phyloP scores from a whole-genome alignment of 148 eudicot genomes.

The Drosera capensis region DNA sequence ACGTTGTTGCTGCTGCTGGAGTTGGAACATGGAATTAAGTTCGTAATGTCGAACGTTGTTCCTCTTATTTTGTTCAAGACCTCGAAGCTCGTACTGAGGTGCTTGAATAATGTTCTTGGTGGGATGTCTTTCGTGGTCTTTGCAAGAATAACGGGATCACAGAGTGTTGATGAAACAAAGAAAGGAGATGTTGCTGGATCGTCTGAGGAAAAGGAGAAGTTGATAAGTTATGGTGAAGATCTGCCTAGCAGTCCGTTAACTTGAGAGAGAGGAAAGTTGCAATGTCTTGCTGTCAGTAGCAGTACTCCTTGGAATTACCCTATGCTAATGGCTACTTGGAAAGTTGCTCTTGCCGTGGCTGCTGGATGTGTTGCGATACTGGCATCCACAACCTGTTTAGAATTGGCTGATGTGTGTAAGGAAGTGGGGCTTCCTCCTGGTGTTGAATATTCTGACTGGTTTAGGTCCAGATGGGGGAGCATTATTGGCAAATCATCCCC shows the following conservation, averaged over 20 bases:
- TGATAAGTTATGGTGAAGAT: conserved; percentile 13
- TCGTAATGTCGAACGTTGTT: conserved; percentile 30
- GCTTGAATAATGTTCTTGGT: conserved; percentile 66
- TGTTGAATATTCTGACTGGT: no score
- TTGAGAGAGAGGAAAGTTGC: not conserved
- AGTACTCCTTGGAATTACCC: no score
- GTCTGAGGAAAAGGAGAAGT: conserved; percentile 24
- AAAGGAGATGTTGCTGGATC: not conserved
- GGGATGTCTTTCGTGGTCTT: conserved; percentile 77
- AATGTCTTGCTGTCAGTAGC: no score
- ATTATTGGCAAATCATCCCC: no score
- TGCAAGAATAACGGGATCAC: conserved; percentile 82
- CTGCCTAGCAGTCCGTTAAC: conserved; percentile 9
- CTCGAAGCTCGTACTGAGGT: conserved; percentile 54
- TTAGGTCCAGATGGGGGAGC: no score
- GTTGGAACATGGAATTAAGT: conserved; percentile 84
- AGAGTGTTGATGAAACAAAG: conserved; percentile 19
- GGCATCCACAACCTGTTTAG: no score
- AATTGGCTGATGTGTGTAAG: no score
- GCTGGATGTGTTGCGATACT: no score
- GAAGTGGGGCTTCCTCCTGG: no score
- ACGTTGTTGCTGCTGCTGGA: no score
- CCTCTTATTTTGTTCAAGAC: conserved; percentile 41
- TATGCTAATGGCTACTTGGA: no score
- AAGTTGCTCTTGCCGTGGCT: no score